Evolutionary conservation across 805 yeast species (phyloP), one percentile per base, ranked within the genome.

Genomic region (Schwanniomyces pseudopolymorphus): DNA sequence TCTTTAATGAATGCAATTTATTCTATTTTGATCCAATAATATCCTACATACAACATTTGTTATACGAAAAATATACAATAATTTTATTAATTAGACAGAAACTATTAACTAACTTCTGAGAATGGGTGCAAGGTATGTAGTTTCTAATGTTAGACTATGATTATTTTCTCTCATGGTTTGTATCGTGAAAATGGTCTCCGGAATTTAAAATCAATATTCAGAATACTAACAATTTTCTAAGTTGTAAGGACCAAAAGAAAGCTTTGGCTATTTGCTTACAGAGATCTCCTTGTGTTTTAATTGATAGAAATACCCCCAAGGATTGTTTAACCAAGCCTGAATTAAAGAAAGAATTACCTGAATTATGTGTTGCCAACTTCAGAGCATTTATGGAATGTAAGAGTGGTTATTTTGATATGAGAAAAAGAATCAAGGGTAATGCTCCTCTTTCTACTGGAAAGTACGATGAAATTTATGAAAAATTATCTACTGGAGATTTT

Each of bases 181-280:
- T 25, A 25, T 24, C 3, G n/a, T 25, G 11, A 39, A 3, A 11
- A 9, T 8, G 10, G n/a, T 26, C 4, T 11, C 9, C 3, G n/a
- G 27, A n/a, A 21, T 33, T 9, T 33, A 17, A 11, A 22, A 27
- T 13, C 10, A 16, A 8, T 13, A 9, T 27, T n/a, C 11, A 40
- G 36, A 11, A 8, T 31, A 50, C 60, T 53, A 53, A 56, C 64
- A 8, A 21, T 22, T 16, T 16, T 4, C 36, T 0, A 49, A 90
- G 96, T 75, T 92, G 99, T 66, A 85, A 87, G 60, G 99, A 92
- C 66, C 95, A 92, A 62, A 81, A 91, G 59, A 89, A 81, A 57
- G 96, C 96, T n/a, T 88, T 94, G 47, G 98, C 98, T 8, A 84
- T 92, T 17, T 92, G 99, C 64, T 77, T 92, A 41, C 99, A 92